phyloP scores from a whole-genome alignment of 768 basidiomycete genomes.

The Tricholoma matsutake region DNA sequence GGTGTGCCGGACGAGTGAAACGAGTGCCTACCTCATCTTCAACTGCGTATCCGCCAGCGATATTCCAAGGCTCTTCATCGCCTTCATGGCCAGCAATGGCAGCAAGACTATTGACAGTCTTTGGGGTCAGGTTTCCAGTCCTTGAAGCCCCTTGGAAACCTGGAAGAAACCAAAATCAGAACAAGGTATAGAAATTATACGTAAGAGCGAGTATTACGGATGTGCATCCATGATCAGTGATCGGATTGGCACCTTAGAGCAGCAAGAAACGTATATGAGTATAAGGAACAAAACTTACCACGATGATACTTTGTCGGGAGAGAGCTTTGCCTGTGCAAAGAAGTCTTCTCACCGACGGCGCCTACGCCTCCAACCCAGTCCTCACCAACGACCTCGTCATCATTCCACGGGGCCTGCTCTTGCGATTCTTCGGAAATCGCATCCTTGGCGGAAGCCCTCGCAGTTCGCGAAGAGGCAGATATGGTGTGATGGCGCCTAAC shows the following conservation, averaged over 20 bases:
- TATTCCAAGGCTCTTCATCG: constrained; percentile 87
- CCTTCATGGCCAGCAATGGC: constrained; percentile 86
- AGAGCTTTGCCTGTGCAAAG: constrained; percentile 76
- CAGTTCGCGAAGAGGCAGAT: constrained; percentile 65
- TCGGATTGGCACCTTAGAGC: constrained; percentile 14
- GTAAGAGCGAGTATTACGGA: constrained; percentile 17
- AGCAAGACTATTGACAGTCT: constrained; percentile 76
- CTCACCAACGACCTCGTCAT: constrained; percentile 75
- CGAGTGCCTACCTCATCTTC: constrained; percentile 60
- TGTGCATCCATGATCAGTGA: constrained; percentile 20
- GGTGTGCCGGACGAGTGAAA: constrained; percentile 1
- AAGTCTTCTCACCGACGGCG: constrained; percentile 79
- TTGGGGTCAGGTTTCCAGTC: constrained; percentile 62
- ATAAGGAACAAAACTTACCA: constrained; percentile 40
- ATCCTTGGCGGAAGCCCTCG: constrained; percentile 57
- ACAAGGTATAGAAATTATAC: constrained; percentile 4
- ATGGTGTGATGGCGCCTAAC: constrained; percentile 87
- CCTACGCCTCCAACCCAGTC: constrained; percentile 83
- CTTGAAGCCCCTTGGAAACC: constrained; percentile 53
- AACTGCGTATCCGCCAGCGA: constrained; percentile 50
- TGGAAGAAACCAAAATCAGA: constrained; percentile 25
- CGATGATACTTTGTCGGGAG: constrained; percentile 79
- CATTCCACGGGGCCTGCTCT: constrained; percentile 56
- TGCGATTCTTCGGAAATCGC: constrained; percentile 66
- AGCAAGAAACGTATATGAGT: constrained; percentile 3